Conservation (phyloP, 2,329 filamentous ascomycete genomes). For the Colletotrichum coccodes region DNA sequence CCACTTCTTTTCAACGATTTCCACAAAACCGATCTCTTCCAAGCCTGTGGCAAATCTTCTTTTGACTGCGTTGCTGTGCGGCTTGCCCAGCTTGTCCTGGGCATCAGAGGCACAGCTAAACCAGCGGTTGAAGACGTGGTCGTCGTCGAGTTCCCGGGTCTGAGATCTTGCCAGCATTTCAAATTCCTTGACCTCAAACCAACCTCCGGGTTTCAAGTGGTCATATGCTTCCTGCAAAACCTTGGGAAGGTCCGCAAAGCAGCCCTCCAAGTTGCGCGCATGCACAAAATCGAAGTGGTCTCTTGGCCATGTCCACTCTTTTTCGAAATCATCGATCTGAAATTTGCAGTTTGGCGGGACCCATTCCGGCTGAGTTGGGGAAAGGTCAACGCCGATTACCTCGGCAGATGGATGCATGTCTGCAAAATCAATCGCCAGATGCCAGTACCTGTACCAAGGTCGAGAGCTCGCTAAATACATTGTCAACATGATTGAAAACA, state of each 20-base stretch:
- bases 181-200: conserved; percentile 43
- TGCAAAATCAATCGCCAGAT: conserved; percentile 60
- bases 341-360: conserved; percentile 47
- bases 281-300: conserved; percentile 71
- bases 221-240: conserved; percentile 63
- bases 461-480: no score
- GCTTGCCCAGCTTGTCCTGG: conserved; percentile 41
- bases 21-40: conserved; percentile 38
- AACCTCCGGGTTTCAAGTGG: conserved; percentile 56
- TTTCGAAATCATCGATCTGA: conserved; percentile 45
- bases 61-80: conserved; percentile 39
- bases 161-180: conserved; percentile 34
- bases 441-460: conserved; percentile 54
- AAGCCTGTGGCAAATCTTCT: conserved; percentile 34
- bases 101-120: conserved; percentile 40
- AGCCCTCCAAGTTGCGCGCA: conserved; percentile 66
- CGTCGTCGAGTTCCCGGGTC: background rate
- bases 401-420: conserved; percentile 53
- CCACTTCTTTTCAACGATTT: conserved; percentile 29
- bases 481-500: no score
- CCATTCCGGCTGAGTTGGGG: conserved; percentile 55
- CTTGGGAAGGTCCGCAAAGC: conserved; percentile 64
- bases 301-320: conserved; percentile 52
- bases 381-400: conserved; percentile 64
- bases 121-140: conserved; percentile 35